Evolutionary conservation across 2,329 filamentous ascomycete species (phyloP).

Genomic region (Lecanicillium sp.): DNA sequence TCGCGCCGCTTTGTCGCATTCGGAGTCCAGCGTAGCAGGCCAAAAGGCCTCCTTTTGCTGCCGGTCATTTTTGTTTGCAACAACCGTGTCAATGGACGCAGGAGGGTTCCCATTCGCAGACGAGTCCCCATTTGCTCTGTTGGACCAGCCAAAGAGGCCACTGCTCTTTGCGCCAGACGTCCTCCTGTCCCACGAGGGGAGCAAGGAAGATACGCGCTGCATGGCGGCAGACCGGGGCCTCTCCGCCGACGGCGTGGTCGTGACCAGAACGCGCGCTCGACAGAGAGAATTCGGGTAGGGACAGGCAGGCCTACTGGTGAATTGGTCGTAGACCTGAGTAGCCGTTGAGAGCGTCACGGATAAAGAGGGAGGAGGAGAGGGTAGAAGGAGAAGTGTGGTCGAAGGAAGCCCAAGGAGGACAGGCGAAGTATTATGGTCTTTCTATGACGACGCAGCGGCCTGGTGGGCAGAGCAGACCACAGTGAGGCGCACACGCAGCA

Average conservation of each 20-base stretch:
- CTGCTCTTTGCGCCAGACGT: constrained; percentile 22
- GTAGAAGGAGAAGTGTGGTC: background rate
- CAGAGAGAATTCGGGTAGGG: constrained; percentile 19
- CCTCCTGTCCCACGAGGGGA: constrained; percentile 37
- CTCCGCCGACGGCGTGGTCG: constrained; percentile 21
- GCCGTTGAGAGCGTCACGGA: too few relatives aligned
- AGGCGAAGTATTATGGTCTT: too few relatives aligned
- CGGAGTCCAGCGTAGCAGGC: constrained; percentile 77
- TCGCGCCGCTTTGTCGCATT: constrained; percentile 84
- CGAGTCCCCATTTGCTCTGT: constrained; percentile 34
- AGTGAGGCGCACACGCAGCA: too few relatives aligned
- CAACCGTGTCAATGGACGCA: constrained; percentile 25
- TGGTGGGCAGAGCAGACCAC: too few relatives aligned
- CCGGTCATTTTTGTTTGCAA: constrained; percentile 23
- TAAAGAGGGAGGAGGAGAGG: background rate
- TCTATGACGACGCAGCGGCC: too few relatives aligned
- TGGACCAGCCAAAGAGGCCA: constrained; percentile 35
- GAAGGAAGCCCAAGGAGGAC: background rate
- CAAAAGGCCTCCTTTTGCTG: constrained; percentile 62
- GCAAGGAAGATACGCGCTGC: constrained; percentile 35
- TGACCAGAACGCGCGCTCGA: constrained; percentile 9
- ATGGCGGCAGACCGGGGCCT: constrained; percentile 26
- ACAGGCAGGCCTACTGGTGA: background rate
- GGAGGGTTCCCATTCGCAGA: constrained; percentile 14
- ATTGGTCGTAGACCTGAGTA: background rate